Evolutionary conservation across 176 grass and related monocot genomes (phyloP).

Genomic region (Puccinellia tenuiflora): DNA sequence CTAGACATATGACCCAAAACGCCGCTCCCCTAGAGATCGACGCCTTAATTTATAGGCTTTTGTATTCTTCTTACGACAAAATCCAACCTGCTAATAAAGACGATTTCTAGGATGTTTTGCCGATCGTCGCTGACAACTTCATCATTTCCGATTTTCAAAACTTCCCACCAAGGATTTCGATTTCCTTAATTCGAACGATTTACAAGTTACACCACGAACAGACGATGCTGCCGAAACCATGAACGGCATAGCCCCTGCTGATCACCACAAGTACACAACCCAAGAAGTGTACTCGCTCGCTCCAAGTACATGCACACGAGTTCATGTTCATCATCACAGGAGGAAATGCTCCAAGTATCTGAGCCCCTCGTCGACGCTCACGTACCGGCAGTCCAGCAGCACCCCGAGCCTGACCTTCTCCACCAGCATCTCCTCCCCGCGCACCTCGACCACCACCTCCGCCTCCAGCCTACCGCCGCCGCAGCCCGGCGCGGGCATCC

Average conservation of each 20-base stretch:
- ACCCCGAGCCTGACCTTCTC: constrained; percentile 61
- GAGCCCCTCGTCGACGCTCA: constrained; percentile 54
- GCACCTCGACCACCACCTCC: constrained; percentile 44
- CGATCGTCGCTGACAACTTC: too few relatives aligned
- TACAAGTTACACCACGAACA: too few relatives aligned
- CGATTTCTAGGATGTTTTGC: too few relatives aligned
- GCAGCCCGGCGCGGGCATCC: constrained; percentile 40
- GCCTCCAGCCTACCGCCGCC: constrained; percentile 35
- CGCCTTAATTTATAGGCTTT: too few relatives aligned
- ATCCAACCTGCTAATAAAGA: too few relatives aligned
- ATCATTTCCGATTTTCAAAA: too few relatives aligned
- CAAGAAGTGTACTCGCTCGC: background rate
- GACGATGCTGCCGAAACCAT: too few relatives aligned
- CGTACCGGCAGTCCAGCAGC: constrained; percentile 59
- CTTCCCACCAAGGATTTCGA: too few relatives aligned
- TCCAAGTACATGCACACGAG: background rate
- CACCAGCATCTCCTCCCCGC: constrained; percentile 26
- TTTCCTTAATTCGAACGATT: too few relatives aligned
- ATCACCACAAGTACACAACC: background rate
- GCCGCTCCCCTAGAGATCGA: too few relatives aligned
- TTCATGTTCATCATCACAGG: background rate
- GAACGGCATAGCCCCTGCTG: background rate
- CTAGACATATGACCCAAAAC: too few relatives aligned
- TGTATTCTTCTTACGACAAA: too few relatives aligned
- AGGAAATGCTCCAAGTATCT: constrained; percentile 71